A percentile compares a stretch with the other conserved stretches of the same genome.
These are phyloP conservation scores for Hordeum marinum DNA, from an alignment of 176 grass and related monocot genomes.

Conservation along the genomic window DNA sequence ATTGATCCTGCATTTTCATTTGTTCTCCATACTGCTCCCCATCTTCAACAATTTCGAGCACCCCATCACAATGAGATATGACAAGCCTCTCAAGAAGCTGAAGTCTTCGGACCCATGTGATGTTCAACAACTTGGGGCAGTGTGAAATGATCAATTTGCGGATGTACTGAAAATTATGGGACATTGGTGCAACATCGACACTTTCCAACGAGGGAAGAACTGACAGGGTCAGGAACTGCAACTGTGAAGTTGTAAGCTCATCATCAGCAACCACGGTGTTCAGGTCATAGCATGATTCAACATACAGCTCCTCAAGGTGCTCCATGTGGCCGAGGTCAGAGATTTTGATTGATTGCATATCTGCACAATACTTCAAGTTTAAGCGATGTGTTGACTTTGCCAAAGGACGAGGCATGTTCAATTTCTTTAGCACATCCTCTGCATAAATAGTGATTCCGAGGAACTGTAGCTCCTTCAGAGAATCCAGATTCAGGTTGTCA, in stretches of 20 bases:
- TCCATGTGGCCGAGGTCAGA: conserved; percentile 61
- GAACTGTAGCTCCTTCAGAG: conserved; percentile 15
- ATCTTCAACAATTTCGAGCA: conserved; percentile 41
- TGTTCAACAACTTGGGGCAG: conserved; percentile 46
- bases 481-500: conserved; percentile 61
- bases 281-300: conserved; percentile 62
- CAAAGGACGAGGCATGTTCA: conserved; percentile 56
- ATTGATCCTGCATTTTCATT: not conserved
- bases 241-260: conserved; percentile 4
- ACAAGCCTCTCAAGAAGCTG: conserved; percentile 66
- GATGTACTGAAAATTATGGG: conserved; percentile 43
- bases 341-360: conserved; percentile 55
- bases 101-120: conserved; percentile 63
- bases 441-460: conserved; percentile 78
- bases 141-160: conserved; percentile 51
- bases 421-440: conserved; percentile 55
- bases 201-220: conserved; percentile 46
- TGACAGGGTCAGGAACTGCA: conserved; percentile 65
- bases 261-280: conserved; percentile 36
- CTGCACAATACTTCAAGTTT: conserved; percentile 55
- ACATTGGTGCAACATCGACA: conserved; percentile 35
- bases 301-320: conserved; percentile 59
- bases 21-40: not conserved
- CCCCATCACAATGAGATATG: conserved; percentile 49
- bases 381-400: conserved; percentile 57